Evolutionary conservation across 768 basidiomycete genomes (phyloP).

Genomic region (Hypsizygus marmoreus): DNA sequence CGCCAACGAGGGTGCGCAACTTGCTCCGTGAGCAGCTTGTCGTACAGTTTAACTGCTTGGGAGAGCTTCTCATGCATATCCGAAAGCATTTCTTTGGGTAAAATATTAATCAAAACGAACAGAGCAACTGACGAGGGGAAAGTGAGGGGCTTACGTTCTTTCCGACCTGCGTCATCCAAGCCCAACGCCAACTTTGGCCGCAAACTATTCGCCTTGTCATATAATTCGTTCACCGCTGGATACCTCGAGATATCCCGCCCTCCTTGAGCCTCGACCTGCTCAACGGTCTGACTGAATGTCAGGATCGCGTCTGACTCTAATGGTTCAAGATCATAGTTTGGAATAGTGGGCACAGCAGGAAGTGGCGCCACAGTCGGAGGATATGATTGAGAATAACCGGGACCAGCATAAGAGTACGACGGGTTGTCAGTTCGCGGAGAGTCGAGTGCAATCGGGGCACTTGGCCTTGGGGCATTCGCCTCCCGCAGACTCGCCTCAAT

Average conservation of each 20-base stretch:
- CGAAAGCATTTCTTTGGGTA: conserved; percentile 67
- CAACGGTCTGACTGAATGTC: conserved; percentile 89
- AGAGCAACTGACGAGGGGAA: not conserved
- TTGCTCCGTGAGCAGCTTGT: conserved; percentile 83
- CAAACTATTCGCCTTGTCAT: conserved; percentile 77
- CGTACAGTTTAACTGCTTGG: conserved; percentile 90
- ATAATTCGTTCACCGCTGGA: conserved; percentile 82
- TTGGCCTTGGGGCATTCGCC: conserved; percentile 72
- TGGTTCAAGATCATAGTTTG: conserved; percentile 80
- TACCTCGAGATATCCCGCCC: conserved; percentile 78
- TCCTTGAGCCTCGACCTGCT: conserved; percentile 78
- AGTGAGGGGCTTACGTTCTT: conserved; percentile 66
- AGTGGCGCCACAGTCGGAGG: conserved; percentile 36
- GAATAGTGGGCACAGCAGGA: conserved; percentile 54
- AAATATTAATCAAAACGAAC: not conserved
- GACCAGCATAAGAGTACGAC: conserved; percentile 32
- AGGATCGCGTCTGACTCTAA: conserved; percentile 84
- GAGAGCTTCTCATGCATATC: conserved; percentile 97
- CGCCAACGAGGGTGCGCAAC: conserved; percentile 73
- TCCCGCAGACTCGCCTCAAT: conserved; percentile 96
- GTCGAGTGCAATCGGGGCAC: conserved; percentile 69
- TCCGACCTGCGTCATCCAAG: conserved; percentile 80
- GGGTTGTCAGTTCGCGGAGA: conserved; percentile 48
- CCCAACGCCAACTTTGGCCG: conserved; percentile 83
- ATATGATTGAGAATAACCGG: conserved; percentile 50